Base-by-base conservation (phyloP, 2,329 filamentous ascomycete species). In the Aspergillus brunneoviolaceus region DNA sequence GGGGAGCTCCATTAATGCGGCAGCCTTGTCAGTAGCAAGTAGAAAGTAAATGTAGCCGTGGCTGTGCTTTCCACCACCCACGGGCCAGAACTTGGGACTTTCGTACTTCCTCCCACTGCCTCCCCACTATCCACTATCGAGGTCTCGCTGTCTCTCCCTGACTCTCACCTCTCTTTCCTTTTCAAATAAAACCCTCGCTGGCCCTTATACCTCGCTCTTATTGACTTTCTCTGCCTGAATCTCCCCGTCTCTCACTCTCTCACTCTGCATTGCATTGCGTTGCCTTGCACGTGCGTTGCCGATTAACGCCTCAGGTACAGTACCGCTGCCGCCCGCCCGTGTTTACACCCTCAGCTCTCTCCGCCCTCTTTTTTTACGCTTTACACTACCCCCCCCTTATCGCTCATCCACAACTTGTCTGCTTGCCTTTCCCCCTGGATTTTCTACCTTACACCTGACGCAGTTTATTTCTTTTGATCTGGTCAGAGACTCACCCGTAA, bases 41-140 rank as follows among this genome's bases (percentile, higher is more conserved):
- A 12, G 10, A 4, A 23, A 23, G 5, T 27, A 23, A 31, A 10
- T n/a, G 45, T 21, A n/a, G 33, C 42, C 42, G 59, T 60, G 59
- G 59, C 59, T 57, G 59, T 60, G 59, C 54, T 31, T n/a, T 48
- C 31, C 14, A 16, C 27, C 27, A 16, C 39, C 57, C 47, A 51
- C 47, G 47, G 51, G 45, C 48, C 51, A 27, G 49, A 58, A 31
- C 47, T 58, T 45, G 42, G 33, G 14, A 45, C 53, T 27, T 4
- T 12, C 16, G 12, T 33, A 16, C 49, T 51, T 19, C 39, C 50
- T 58, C 25, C 19, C 31, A 23, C 27, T 29, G 25, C 49, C 50
- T 25, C 12, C 21, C 45, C 21, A 21, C 21, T 21, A 21, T 21
- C 25, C 53, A 23, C 23, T 23, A 23, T 23, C 23, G 23, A 23